These are phyloP conservation scores for Arthroderma uncinatum DNA, from an alignment of 2,329 filamentous ascomycete genomes.

Conservation along the genomic window DNA sequence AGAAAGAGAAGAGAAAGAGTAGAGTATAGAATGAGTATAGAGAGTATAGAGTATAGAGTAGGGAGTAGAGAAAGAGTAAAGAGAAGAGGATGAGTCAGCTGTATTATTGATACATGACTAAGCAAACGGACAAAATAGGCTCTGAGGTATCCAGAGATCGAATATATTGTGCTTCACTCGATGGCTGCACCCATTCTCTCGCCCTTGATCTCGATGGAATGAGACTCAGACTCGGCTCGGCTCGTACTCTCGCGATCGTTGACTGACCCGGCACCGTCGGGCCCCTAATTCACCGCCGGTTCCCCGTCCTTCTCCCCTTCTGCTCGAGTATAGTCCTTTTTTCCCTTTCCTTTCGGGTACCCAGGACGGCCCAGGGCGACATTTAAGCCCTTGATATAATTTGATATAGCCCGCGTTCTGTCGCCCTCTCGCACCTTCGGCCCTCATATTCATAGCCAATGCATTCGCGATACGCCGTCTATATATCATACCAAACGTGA, in stretches of 20 bases:
- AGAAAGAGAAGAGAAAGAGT: too few species aligned
- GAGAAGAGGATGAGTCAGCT: not conserved
- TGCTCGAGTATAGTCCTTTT: not conserved
- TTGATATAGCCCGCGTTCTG: not conserved
- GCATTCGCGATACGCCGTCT: conserved; percentile 6
- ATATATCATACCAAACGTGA: conserved; percentile 9
- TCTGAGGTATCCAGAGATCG: not conserved
- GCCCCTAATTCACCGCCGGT: not conserved
- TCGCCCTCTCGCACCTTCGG: not conserved
- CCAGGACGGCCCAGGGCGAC: not conserved
- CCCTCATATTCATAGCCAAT: conserved; percentile 8
- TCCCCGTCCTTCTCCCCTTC: not conserved
- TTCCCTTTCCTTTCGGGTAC: not conserved
- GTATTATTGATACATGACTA: not conserved
- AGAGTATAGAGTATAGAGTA: too few species aligned
- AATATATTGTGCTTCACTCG: not conserved
- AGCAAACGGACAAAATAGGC: not conserved
- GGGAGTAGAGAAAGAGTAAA: not conserved
- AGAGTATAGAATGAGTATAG: too few species aligned
- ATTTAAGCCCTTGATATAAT: not conserved
- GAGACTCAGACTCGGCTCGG: not conserved
- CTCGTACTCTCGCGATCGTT: not conserved
- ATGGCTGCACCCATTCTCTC: not conserved
- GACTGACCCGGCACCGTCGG: not conserved
- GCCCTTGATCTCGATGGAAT: not conserved